A percentile compares a stretch with the other conserved stretches of the same genome.
These are phyloP conservation scores for Pleoardoris graminearum DNA, from an alignment of 2,329 filamentous ascomycete genomes.

Conservation along the genomic window DNA sequence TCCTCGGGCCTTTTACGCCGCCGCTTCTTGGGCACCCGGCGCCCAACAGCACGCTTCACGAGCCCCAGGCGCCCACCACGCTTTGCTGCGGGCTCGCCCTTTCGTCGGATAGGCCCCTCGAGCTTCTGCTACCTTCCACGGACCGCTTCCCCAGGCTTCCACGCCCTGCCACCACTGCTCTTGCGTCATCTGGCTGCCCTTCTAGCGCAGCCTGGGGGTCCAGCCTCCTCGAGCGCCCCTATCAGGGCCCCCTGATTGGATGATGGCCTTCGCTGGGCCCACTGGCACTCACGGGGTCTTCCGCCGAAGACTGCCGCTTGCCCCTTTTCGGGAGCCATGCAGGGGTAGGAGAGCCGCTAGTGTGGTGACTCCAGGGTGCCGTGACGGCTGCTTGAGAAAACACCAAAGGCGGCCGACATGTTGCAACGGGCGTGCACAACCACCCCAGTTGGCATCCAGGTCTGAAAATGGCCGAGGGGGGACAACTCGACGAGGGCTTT, in stretches of 20 bases:
- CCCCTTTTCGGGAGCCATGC: background rate
- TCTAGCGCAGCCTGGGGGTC: background rate
- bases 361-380: background rate
- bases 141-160: background rate
- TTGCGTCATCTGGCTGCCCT: background rate
- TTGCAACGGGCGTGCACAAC: conserved; percentile 24
- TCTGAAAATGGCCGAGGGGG: conserved; percentile 13
- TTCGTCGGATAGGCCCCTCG: background rate
- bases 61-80: too few relatives aligned
- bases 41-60: background rate
- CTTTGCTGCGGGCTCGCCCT: background rate
- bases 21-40: background rate
- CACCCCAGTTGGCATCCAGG: conserved; percentile 1
- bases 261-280: background rate
- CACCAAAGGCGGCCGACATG: conserved; percentile 13
- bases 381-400: conserved; percentile 16
- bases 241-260: background rate
- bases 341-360: background rate
- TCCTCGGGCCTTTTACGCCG: background rate
- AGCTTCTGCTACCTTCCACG: background rate
- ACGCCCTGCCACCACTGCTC: background rate
- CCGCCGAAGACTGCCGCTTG: background rate
- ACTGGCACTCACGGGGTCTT: background rate
- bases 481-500: conserved; percentile 28
- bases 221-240: background rate